A percentile compares a stretch with the other conserved stretches of the same genome.
phyloP scores from a whole-genome alignment of 495 filamentous ascomycete species.

The Rostrohypoxylon terebratum region DNA sequence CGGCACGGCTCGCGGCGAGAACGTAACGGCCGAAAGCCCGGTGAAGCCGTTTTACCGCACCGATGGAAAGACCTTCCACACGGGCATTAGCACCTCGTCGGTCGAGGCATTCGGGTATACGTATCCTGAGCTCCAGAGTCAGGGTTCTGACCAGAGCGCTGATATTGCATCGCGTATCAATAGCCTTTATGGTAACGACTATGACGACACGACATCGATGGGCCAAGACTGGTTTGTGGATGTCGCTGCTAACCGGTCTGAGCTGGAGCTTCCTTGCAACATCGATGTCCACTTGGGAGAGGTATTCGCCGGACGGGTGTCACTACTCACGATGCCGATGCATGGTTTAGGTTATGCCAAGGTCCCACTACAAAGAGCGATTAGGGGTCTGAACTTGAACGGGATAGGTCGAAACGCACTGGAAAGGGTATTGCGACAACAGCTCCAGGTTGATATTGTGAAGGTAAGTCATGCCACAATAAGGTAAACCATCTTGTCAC shows the following conservation, averaged over 20 bases:
- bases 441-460: conserved; percentile 28
- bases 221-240: conserved; percentile 48
- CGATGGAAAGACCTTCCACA: conserved; percentile 51
- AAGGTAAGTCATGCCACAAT: conserved; percentile 34
- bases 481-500: background rate
- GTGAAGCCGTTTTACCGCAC: conserved; percentile 60
- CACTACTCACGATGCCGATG: conserved; percentile 43
- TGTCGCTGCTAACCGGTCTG: conserved; percentile 48
- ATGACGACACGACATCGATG: background rate
- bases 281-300: conserved; percentile 49
- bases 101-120: conserved; percentile 58
- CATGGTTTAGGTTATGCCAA: conserved; percentile 35
- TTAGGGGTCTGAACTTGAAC: background rate
- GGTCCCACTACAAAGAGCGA: conserved; percentile 30
- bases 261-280: conserved; percentile 48
- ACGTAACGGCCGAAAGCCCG: conserved; percentile 54
- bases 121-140: conserved; percentile 56
- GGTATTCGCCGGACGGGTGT: conserved; percentile 33
- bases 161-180: conserved; percentile 49
- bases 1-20: conserved; percentile 43
- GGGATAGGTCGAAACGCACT: background rate
- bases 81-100: conserved; percentile 50
- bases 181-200: conserved; percentile 46
- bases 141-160: conserved; percentile 3
- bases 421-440: conserved; percentile 14